These are phyloP conservation scores for Puccinia novopanici DNA, from an alignment of 1,284 basidiomycete species.

Conservation along the genomic window DNA sequence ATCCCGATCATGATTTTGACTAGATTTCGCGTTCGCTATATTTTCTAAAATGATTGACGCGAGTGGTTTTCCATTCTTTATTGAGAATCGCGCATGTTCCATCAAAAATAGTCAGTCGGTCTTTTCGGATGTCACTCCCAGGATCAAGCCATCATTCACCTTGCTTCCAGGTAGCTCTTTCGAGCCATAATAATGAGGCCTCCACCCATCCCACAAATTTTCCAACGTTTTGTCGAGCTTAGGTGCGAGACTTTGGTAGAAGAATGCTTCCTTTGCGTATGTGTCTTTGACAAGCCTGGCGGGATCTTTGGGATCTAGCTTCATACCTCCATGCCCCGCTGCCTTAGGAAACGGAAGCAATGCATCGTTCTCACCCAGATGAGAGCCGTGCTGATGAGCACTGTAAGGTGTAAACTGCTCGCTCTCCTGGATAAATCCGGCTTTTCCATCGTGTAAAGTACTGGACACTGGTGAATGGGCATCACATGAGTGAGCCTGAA, in stretches of 20 bases:
- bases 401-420: not conserved
- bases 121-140: not conserved
- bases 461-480: not conserved
- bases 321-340: not conserved
- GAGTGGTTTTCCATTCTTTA: not conserved
- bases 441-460: not conserved
- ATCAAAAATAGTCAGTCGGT: not conserved
- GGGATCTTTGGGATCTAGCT: not conserved
- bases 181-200: not conserved
- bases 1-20: not conserved
- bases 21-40: not conserved
- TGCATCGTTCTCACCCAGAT: not conserved
- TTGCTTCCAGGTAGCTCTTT: not conserved
- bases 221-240: slow-evolving; percentile 4
- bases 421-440: not conserved
- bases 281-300: not conserved
- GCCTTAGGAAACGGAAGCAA: not conserved
- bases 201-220: not conserved
- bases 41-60: not conserved
- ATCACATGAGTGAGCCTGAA: not conserved
- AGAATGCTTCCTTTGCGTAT: not conserved
- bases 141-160: not conserved
- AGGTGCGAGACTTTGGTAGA: not conserved
- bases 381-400: not conserved
- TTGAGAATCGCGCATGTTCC: not conserved